Evolutionary conservation across 208 protist genomes (phyloP).

Genomic region (Trypanosoma rangeli): DNA sequence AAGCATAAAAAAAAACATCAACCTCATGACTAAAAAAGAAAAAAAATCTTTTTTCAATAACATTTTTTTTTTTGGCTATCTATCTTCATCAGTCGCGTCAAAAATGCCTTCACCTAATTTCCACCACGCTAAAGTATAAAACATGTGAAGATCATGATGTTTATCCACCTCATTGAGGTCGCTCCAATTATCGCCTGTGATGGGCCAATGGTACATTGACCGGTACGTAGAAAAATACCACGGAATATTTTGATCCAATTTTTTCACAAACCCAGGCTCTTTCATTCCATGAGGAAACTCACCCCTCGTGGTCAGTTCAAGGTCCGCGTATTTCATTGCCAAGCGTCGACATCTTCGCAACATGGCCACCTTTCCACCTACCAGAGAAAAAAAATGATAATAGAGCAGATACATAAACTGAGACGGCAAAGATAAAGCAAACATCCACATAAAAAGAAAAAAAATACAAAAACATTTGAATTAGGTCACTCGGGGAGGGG

Average conservation of each 20-base stretch:
- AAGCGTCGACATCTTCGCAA: conserved; percentile 31
- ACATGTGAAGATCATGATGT: conserved; percentile 90
- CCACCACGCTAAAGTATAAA: conserved; percentile 91
- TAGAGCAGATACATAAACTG: conserved; percentile 20
- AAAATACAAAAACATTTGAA: conserved; percentile 7
- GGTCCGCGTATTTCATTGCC: conserved; percentile 85
- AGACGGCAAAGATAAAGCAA: conserved; percentile 10
- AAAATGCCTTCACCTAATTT: conserved; percentile 89
- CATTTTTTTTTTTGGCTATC: conserved; percentile 20
- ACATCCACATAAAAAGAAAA: not conserved
- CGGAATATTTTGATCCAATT: conserved; percentile 90
- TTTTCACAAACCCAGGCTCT: conserved; percentile 84
- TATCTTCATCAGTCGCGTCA: conserved; percentile 79
- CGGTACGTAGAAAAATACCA: conserved; percentile 91
- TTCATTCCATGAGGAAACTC: conserved; percentile 93
- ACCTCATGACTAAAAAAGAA: conserved; percentile 23
- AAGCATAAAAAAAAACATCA: conserved; percentile 14
- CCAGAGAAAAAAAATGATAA: conserved; percentile 19
- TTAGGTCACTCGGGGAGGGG: too few species aligned
- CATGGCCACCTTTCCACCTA: conserved; percentile 35
- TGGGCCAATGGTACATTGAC: conserved; percentile 90
- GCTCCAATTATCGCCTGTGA: conserved; percentile 85
- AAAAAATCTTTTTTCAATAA: conserved; percentile 17
- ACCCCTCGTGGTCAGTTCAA: conserved; percentile 82
- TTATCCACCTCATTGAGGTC: conserved; percentile 85